These are phyloP conservation scores for Coemansia sp. DNA, from an alignment of 192 early-diverging fungal genomes.

Conservation along the genomic window DNA sequence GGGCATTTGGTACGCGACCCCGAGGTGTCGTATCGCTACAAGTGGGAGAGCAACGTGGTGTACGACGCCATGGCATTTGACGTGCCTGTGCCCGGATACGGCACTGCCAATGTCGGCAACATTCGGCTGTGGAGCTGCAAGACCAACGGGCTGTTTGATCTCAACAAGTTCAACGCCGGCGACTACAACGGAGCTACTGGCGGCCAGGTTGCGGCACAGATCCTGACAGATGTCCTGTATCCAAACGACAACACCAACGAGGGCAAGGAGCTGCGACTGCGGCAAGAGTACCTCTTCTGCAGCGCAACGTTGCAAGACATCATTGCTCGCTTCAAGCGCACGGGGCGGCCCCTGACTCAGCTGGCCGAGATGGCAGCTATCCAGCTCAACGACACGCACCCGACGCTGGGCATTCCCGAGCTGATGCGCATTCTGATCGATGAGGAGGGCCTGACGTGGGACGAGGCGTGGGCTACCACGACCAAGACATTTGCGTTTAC, in stretches of 20 bases:
- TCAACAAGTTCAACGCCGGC: conserved; percentile 82
- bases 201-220: conserved; percentile 89
- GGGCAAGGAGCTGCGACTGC: conserved; percentile 93
- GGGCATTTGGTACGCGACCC: conserved; percentile 82
- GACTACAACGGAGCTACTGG: conserved; percentile 90
- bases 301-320: conserved; percentile 85
- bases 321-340: conserved; percentile 92
- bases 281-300: conserved; percentile 98
- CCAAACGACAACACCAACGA: conserved; percentile 98
- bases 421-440: conserved; percentile 91
- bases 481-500: conserved; percentile 94
- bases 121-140: conserved; percentile 96
- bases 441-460: conserved; percentile 87
- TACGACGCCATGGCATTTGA: conserved; percentile 95
- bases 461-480: conserved; percentile 89
- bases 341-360: conserved; percentile 74
- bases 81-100: conserved; percentile 94
- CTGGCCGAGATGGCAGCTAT: conserved; percentile 94
- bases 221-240: conserved; percentile 93
- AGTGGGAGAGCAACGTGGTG: conserved; percentile 83
- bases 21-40: conserved; percentile 61
- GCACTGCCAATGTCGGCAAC: conserved; percentile 94
- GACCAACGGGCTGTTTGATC: conserved; percentile 84
- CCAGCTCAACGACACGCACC: conserved; percentile 98
- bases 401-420: conserved; percentile 91